phyloP scores from a whole-genome alignment of 306 rosid genomes.

The Calophaca sinica region DNA sequence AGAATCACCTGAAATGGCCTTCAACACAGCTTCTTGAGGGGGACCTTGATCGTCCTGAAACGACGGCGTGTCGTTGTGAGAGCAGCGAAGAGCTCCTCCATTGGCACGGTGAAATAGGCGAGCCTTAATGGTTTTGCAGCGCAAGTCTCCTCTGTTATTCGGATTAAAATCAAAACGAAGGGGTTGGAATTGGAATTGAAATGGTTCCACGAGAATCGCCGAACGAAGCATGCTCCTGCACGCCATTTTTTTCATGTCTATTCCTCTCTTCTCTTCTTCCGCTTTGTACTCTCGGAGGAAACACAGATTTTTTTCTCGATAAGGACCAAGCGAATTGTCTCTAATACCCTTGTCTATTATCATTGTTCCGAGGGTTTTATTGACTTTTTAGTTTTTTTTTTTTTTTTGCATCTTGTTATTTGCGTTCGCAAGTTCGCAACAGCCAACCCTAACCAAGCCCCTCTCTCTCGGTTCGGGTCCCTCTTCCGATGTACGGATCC shows the following conservation, averaged over 20 bases:
- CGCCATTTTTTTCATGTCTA: conserved; percentile 57
- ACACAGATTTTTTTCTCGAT: conserved; percentile 47
- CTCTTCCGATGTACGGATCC: conserved; percentile 68
- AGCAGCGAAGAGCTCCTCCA: conserved; percentile 57
- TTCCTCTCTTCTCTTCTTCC: neutral
- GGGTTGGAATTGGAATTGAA: conserved; percentile 67
- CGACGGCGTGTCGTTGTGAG: conserved; percentile 56
- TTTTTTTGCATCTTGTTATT: too few relatives aligned
- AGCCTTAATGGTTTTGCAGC: conserved; percentile 44
- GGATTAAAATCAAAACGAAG: conserved; percentile 42
- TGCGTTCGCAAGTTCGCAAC: neutral
- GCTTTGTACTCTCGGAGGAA: neutral
- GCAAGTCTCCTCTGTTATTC: conserved; percentile 41
- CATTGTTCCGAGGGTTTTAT: neutral
- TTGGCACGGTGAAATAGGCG: conserved; percentile 52
- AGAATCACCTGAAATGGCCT: conserved; percentile 90
- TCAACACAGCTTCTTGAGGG: conserved; percentile 91
- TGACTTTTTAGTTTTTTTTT: neutral
- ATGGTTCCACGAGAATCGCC: conserved; percentile 61
- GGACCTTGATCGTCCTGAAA: conserved; percentile 90
- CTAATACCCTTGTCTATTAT: conserved; percentile 26
- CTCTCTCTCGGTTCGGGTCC: neutral
- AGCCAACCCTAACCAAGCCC: conserved; percentile 41
- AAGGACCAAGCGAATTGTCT: conserved; percentile 39
- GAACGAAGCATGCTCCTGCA: conserved; percentile 69